Conservation (phyloP, 2,329 filamentous ascomycete genomes). For the Penicillium palitans region DNA sequence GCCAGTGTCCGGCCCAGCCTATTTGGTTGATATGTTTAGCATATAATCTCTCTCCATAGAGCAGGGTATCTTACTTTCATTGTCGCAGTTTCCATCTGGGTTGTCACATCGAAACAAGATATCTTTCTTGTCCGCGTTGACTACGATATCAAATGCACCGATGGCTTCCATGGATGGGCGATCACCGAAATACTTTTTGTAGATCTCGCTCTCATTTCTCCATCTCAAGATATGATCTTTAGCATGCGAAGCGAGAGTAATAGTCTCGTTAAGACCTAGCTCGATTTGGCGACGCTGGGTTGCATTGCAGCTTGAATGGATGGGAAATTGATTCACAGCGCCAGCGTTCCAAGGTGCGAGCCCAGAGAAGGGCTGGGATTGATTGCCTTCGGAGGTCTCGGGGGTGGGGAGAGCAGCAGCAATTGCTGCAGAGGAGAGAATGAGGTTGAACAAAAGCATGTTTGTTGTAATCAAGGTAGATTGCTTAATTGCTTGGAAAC, state of each 20-base stretch:
- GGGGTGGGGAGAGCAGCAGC: constrained; percentile 12
- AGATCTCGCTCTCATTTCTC: constrained; percentile 60
- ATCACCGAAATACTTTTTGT: constrained; percentile 67
- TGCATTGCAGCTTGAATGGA: constrained; percentile 66
- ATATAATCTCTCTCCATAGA: not conserved
- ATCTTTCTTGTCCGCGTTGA: constrained; percentile 57
- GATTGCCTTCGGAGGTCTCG: not conserved
- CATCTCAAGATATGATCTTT: constrained; percentile 55
- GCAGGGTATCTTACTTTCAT: constrained; percentile 43
- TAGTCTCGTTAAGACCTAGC: constrained; percentile 59
- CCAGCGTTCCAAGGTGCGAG: constrained; percentile 36
- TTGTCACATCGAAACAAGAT: constrained; percentile 69
- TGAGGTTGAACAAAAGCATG: constrained; percentile 2
- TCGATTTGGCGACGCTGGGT: constrained; percentile 60
- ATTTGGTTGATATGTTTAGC: constrained; percentile 1
- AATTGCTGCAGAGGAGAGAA: constrained; percentile 7
- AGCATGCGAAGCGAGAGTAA: constrained; percentile 60
- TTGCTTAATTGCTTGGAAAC: not conserved
- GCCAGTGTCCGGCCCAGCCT: constrained; percentile 70
- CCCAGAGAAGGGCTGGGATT: constrained; percentile 12
- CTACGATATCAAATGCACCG: constrained; percentile 63
- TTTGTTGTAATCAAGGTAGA: not conserved
- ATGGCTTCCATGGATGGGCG: constrained; percentile 58
- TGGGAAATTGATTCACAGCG: constrained; percentile 47
- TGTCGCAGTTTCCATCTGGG: constrained; percentile 62